A percentile compares a stretch with the other conserved stretches of the same genome.
These are phyloP conservation scores for Hypoxylon sp. DNA, from an alignment of 2,329 filamentous ascomycete species.

Conservation along the genomic window DNA sequence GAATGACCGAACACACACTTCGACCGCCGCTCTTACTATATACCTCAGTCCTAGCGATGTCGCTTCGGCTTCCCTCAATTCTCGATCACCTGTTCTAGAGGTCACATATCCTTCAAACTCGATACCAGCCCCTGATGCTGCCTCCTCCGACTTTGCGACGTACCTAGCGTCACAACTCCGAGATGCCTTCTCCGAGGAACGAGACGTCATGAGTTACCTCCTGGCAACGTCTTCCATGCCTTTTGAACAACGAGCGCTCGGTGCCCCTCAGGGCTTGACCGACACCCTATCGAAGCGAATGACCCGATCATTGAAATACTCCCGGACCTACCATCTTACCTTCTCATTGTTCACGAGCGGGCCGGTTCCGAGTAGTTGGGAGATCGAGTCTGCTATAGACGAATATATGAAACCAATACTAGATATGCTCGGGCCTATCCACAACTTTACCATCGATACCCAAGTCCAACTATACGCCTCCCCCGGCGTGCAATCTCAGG, in stretches of 20 bases:
- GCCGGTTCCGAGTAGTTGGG: conserved; percentile 86
- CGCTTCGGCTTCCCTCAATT: conserved; percentile 73
- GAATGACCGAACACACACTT: conserved; percentile 53
- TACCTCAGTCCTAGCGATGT: conserved; percentile 76
- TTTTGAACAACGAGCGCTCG: conserved; percentile 62
- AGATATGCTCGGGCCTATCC: conserved; percentile 83
- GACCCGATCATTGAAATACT: conserved; percentile 89
- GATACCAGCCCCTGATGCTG: conserved; percentile 75
- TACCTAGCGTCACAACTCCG: conserved; percentile 86
- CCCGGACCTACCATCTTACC: conserved; percentile 93
- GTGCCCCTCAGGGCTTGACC: conserved; percentile 65
- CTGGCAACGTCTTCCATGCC: conserved; percentile 72
- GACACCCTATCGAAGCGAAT: conserved; percentile 77
- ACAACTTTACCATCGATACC: conserved; percentile 95
- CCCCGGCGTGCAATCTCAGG: conserved; percentile 72
- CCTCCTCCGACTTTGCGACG: conserved; percentile 79
- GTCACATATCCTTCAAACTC: conserved; percentile 81
- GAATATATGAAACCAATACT: conserved; percentile 88
- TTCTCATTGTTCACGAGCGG: conserved; percentile 94
- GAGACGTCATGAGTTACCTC: conserved; percentile 84
- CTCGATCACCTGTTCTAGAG: conserved; percentile 79
- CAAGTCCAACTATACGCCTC: conserved; percentile 96
- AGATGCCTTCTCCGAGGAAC: conserved; percentile 87
- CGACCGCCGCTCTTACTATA: conserved; percentile 76
- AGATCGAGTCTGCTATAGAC: conserved; percentile 85